Evolutionary conservation across 176 grass and related monocot genomes (phyloP).

Genomic region (Olyra latifolia): DNA sequence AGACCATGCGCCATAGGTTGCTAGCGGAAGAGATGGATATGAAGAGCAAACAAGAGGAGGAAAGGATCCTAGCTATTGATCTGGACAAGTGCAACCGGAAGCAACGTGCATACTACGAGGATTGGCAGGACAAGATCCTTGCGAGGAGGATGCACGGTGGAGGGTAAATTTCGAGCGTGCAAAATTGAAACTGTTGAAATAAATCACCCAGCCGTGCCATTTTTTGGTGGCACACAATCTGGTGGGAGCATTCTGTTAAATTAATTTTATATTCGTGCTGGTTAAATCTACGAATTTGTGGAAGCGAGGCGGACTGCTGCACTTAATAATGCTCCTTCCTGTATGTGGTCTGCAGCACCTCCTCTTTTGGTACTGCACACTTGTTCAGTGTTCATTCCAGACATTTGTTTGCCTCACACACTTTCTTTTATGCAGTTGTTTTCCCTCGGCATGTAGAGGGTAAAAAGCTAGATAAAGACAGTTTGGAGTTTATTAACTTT

Average conservation of each 20-base stretch:
- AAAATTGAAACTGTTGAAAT: no score
- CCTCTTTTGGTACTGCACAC: constrained; percentile 84
- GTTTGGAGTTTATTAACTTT: constrained; percentile 99
- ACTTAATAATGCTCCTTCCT: constrained; percentile 84
- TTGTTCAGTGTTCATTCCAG: constrained; percentile 17
- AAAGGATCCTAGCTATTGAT: no score
- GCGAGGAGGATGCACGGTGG: no score
- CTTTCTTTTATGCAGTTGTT: constrained; percentile 70
- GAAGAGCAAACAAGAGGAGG: no score
- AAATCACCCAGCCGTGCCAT: no score
- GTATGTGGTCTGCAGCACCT: constrained; percentile 84
- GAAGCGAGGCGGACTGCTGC: constrained; percentile 87
- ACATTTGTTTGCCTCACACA: constrained; percentile 26
- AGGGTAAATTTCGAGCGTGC: no score
- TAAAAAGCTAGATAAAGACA: constrained; percentile 87
- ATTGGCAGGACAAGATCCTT: no score
- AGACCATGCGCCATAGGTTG: no score
- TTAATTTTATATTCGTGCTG: neutral
- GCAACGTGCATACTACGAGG: no score
- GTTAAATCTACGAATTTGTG: constrained; percentile 83
- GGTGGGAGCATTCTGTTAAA: neutral
- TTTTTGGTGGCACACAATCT: neutral
- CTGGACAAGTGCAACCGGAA: no score
- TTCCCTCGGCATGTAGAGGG: constrained; percentile 88
- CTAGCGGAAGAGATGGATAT: no score